Base-by-base conservation (phyloP, 352 stramenopile species). In the Globisporangium emineosum region DNA sequence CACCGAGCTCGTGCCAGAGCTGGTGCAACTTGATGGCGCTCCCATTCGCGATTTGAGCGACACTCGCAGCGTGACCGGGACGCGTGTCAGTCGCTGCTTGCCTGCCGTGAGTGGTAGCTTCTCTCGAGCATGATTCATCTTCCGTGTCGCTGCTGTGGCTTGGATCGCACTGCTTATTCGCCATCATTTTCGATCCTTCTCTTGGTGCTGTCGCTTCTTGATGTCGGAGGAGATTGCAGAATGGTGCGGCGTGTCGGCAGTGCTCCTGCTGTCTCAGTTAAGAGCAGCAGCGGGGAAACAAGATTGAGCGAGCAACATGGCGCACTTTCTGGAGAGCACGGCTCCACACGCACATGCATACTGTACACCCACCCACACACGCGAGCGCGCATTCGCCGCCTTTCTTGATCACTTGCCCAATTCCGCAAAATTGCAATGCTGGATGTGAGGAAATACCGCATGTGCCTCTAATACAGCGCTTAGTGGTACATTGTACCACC, bases 1-100 rank as follows among this genome's bases (percentile, higher is more conserved):
- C 40, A 2, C 76, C 76, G 32, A 85, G 68, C 13, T 55, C 25
- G 19, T 43, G 45, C 76, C 76, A 85, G 9, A 85, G 61, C 51
- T 64, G 57, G n/a, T 49, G 50, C 43, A 85, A 57, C 47, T 69
- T 65, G 32, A 19, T 19, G 32, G 73, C 33, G n/a, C 59, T 64
- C 40, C 70, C 43, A 0, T 23, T 25, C 30, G 68, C 1, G 51
- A 68, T 27, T 21, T 50, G n/a, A 29, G 40, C 12, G 21, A 61
- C 50, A 9, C 35, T 54, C 23, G 2, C 21, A 29, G 13, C 29
- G 4, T 4, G 25, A 5, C 10, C 32, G n/a, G 6, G 3, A 13
- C 43, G 62, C 15, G 5, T 43, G 30, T 13, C 17, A 23, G 8
- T 13, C 29, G 12, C 27, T 33, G 17, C 5, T 35, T 42, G 12